Base-by-base conservation (phyloP, 768 basidiomycete genomes). In the Hericium erinaceus region DNA sequence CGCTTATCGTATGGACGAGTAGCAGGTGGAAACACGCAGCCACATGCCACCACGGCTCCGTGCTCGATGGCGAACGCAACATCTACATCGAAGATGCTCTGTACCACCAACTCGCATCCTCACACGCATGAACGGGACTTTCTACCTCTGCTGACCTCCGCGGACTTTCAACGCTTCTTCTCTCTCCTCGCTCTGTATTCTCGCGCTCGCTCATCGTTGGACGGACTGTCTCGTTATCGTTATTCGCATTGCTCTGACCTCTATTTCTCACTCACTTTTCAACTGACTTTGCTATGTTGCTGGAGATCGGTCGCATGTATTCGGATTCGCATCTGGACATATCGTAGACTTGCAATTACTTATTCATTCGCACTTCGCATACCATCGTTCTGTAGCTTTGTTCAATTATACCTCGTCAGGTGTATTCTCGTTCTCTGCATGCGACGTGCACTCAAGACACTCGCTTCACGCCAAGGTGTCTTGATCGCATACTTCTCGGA, bases 1-100 rank as follows among this genome's bases (percentile, higher is more conserved):
- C 4, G 13, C 33, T 33, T 6, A 12, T 28, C 6, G 24, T 11
- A 24, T 13, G 28, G 37, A 40, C 37, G 55, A 8, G 9, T 4
- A 13, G n/a, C 28, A 85, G 84, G 87, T 89, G 85, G 86, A 89
- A 92, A 69, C 90, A 92, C 64, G 90, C 89, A 28, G 87, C 87
- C 1, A 63, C 78, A 16, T 92, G 90, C 63, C 90, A 92, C 65
- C 79, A 80, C 55, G 77, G 79, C 16, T 77, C 78, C 5, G 75
- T 71, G 16, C 68, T 86, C 52, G 68, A 70, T 2, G 85, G 83
- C 33, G 85, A 89, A 58, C 65, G 73, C 55, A 79, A 84, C 65
- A 72, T 79, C 58, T 85, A 78, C 64, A 70, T 82, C 58, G 72
- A 80, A 39, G 84, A 89, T 60, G 52, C n/a, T 3, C 10, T 20